A percentile compares a stretch with the other conserved stretches of the same genome.
Evolutionary conservation across 2,329 filamentous ascomycete genomes (phyloP).

Genomic region (Penicillium sp.): DNA sequence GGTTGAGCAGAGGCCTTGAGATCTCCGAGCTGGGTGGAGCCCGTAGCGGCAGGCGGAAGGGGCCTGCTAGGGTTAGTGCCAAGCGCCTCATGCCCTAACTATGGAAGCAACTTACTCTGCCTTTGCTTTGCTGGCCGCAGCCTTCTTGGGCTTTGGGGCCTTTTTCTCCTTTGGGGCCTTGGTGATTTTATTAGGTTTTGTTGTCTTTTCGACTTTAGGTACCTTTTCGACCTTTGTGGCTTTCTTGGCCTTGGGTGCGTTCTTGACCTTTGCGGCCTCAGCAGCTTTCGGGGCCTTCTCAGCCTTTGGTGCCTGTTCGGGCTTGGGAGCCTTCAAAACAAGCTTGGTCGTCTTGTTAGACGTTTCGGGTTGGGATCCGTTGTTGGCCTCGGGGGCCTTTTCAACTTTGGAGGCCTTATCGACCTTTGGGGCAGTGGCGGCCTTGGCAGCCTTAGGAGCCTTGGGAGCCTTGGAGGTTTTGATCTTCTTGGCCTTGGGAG

Average conservation of each 20-base stretch:
- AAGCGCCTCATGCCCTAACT: slow-evolving; percentile 21
- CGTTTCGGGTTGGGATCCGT: too few relatives aligned
- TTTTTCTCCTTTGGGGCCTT: background rate
- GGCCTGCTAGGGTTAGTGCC: slow-evolving; percentile 24
- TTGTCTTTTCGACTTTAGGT: background rate
- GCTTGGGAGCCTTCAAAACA: background rate
- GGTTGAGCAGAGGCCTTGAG: slow-evolving; percentile 16
- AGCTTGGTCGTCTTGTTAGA: too few relatives aligned
- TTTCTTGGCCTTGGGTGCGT: background rate
- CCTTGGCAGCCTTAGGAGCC: background rate
- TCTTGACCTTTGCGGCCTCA: background rate
- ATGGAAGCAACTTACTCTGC: slow-evolving; percentile 6
- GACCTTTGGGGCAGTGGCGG: background rate
- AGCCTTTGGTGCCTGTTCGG: background rate
- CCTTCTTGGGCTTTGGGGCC: background rate
- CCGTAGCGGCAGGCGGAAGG: slow-evolving; percentile 25
- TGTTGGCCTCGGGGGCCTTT: too few relatives aligned
- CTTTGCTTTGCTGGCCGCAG: background rate
- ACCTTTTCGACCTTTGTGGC: background rate
- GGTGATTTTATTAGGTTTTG: background rate
- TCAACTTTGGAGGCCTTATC: background rate
- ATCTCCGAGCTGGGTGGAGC: slow-evolving; percentile 16
- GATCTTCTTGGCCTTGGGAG: background rate
- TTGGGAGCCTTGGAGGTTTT: background rate
- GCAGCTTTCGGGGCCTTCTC: background rate